Conservation (phyloP, 2,329 filamentous ascomycete genomes). For the Trichocomaceae sp. region DNA sequence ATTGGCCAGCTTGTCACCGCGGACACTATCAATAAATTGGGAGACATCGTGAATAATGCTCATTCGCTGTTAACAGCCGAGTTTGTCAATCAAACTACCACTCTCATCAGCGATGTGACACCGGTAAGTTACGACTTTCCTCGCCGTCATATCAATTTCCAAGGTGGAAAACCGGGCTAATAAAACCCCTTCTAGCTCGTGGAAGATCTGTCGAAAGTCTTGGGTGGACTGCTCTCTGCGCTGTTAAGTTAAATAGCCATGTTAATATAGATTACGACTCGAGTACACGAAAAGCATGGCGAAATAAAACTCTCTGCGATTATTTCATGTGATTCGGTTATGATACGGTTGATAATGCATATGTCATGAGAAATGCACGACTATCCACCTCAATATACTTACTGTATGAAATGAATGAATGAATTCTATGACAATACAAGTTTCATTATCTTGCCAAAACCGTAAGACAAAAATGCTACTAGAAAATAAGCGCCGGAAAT, state of each 20-base stretch:
- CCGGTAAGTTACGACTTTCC: constrained; percentile 20
- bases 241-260: background rate
- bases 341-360: background rate
- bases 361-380: background rate
- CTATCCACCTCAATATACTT: background rate
- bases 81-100: constrained; percentile 26
- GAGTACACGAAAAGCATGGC: background rate
- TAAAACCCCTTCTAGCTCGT: constrained; percentile 19
- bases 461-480: background rate
- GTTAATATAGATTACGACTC: background rate
- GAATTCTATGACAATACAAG: background rate
- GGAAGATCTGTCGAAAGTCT: constrained; percentile 20
- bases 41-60: constrained; percentile 23
- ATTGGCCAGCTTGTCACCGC: constrained; percentile 20
- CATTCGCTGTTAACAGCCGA: constrained; percentile 21
- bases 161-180: background rate
- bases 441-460: background rate
- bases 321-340: background rate
- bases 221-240: constrained; percentile 11
- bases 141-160: background rate
- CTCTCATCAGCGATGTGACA: constrained; percentile 28
- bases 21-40: constrained; percentile 20
- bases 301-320: background rate
- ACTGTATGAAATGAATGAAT: background rate
- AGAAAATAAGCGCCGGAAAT: background rate